Evolutionary conservation across 768 basidiomycete species (phyloP).

Genomic region (Suillus fuscotomentosus): DNA sequence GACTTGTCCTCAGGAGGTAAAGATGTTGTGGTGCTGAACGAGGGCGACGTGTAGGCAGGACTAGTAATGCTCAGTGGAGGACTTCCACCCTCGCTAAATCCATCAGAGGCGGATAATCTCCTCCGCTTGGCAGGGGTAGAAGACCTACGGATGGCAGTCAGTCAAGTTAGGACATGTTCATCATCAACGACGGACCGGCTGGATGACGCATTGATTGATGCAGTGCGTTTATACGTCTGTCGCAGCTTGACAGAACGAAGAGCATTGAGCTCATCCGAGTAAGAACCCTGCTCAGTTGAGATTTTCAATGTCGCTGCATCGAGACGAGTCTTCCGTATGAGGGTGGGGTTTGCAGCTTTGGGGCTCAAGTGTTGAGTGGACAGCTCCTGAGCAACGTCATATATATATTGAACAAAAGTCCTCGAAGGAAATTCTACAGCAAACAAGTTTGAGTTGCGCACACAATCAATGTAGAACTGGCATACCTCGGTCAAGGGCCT

Average conservation of each 20-base stretch:
- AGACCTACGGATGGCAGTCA: conserved; percentile 24
- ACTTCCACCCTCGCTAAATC: conserved; percentile 30
- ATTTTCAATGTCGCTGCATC: conserved; percentile 33
- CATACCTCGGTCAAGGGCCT: conserved; percentile 26
- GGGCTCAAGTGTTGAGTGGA: conserved; percentile 18
- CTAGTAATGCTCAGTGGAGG: conserved; percentile 14
- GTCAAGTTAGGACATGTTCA: not conserved
- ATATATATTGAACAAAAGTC: conserved; percentile 50
- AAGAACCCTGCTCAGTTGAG: conserved; percentile 28
- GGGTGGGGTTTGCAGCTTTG: conserved; percentile 5
- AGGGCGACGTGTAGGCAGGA: conserved; percentile 37
- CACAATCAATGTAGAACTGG: not conserved
- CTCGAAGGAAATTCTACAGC: conserved; percentile 33
- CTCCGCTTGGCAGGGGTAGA: conserved; percentile 39
- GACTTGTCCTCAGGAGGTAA: conserved; percentile 30
- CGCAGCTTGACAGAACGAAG: conserved; percentile 40
- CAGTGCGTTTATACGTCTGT: conserved; percentile 46
- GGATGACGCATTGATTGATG: conserved; percentile 38
- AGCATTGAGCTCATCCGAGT: conserved; percentile 39
- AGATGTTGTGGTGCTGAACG: conserved; percentile 47
- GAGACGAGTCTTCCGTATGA: conserved; percentile 18
- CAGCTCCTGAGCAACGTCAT: conserved; percentile 38
- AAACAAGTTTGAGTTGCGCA: conserved; percentile 4
- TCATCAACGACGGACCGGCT: conserved; percentile 35
- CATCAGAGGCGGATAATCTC: conserved; percentile 39